phyloP scores from a whole-genome alignment of 140 eudicot genomes.

The Cichorium intybus region DNA sequence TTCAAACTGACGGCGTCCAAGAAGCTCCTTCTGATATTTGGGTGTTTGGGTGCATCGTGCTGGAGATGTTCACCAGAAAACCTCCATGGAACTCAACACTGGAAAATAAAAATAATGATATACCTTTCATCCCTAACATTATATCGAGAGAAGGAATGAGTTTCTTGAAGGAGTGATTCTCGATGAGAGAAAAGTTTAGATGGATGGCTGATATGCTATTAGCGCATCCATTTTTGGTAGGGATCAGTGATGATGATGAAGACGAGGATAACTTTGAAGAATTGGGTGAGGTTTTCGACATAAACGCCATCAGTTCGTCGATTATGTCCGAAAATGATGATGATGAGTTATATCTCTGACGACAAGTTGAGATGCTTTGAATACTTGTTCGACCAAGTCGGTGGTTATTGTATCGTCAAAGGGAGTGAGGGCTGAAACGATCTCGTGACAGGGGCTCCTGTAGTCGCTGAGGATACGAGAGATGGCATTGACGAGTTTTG shows the following conservation, averaged over 20 bases:
- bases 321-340: conserved; percentile 33
- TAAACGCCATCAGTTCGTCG: no score
- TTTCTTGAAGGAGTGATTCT: conserved; percentile 62
- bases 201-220: no score
- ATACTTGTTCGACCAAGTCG: conserved; percentile 58
- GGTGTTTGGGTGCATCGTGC: conserved; percentile 72
- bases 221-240: conserved; percentile 58
- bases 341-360: conserved; percentile 15
- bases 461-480: conserved; percentile 80
- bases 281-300: no score
- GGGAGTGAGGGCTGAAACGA: conserved; percentile 67
- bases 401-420: conserved; percentile 43
- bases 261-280: conserved; percentile 11
- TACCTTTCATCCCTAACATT: conserved; percentile 29
- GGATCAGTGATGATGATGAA: conserved; percentile 39
- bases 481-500: conserved; percentile 53
- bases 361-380: conserved; percentile 43
- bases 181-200: conserved; percentile 41
- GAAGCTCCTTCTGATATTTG: conserved; percentile 65
- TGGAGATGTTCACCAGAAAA: conserved; percentile 65
- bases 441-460: conserved; percentile 77
- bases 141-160: conserved; percentile 46
- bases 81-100: conserved; percentile 40
- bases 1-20: conserved; percentile 40
- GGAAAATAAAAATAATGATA: conserved; percentile 24